These are phyloP conservation scores for Claviceps africana DNA, from an alignment of 2,329 filamentous ascomycete species.

Conservation along the genomic window DNA sequence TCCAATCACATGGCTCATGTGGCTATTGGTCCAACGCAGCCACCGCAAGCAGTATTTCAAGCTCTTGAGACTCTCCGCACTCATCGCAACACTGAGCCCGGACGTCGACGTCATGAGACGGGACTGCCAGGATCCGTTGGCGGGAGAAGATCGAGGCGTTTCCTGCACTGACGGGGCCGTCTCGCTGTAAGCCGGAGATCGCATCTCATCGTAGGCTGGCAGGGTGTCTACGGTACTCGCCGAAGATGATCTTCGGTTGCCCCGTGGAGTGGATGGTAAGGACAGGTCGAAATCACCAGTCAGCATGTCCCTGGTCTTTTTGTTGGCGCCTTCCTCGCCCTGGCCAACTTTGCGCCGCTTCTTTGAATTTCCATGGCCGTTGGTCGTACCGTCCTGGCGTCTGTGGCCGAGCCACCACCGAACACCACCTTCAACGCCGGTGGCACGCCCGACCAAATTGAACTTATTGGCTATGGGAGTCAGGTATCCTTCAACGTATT, in stretches of 20 bases:
- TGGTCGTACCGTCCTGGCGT: conserved; percentile 33
- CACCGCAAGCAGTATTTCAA: conserved; percentile 74
- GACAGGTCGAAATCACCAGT: conserved; percentile 12
- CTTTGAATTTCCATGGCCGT: conserved; percentile 31
- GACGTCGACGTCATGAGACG: conserved; percentile 82
- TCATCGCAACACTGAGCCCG: conserved; percentile 81
- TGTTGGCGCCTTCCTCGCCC: conserved; percentile 17
- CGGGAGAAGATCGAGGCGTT: conserved; percentile 15
- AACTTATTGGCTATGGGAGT: conserved; percentile 79
- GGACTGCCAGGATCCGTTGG: conserved; percentile 52
- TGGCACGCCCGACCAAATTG: conserved; percentile 67
- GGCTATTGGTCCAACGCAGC: conserved; percentile 68
- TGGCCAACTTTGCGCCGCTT: conserved; percentile 45
- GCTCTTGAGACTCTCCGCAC: conserved; percentile 70
- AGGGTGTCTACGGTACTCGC: conserved; percentile 59
- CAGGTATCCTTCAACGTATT: conserved; percentile 80
- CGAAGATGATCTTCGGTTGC: conserved; percentile 44
- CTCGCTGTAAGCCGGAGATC: conserved; percentile 63
- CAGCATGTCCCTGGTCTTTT: conserved; percentile 5
- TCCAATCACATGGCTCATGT: conserved; percentile 61
- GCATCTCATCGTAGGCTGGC: conserved; percentile 70
- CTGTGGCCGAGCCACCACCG: conserved; percentile 63
- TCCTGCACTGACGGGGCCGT: conserved; percentile 22
- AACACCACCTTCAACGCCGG: conserved; percentile 76
- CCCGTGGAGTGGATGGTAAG: conserved; percentile 14